Evolutionary conservation across 306 rosid species (phyloP).

Genomic region (Medicago ruthenica): DNA sequence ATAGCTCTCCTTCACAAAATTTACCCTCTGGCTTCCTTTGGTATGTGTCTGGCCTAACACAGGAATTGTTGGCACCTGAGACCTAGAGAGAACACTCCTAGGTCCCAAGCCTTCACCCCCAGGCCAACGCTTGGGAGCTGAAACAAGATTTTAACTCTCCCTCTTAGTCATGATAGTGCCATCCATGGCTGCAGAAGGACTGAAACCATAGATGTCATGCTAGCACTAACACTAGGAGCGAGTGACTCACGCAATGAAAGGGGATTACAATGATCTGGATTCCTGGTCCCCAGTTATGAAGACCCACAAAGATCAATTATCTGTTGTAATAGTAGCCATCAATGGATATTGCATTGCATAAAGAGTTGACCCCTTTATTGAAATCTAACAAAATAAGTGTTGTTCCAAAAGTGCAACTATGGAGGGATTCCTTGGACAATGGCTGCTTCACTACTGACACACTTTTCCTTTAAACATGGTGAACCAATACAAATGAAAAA

Average conservation of each 20-base stretch:
- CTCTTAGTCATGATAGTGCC: neutral
- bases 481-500: neutral
- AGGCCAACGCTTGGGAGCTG: neutral
- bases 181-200: neutral
- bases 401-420: neutral
- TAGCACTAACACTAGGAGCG: neutral
- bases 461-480: neutral
- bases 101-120: too few relatives aligned
- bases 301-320: neutral
- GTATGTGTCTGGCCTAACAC: neutral
- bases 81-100: too few relatives aligned
- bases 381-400: conserved; percentile 1
- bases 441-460: neutral
- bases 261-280: conserved; percentile 1
- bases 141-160: conserved; percentile 2
- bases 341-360: neutral
- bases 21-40: neutral
- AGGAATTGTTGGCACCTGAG: too few relatives aligned
- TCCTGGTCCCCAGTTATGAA: conserved; percentile 18
- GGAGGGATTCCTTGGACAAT: neutral
- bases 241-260: neutral
- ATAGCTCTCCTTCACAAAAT: neutral
- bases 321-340: neutral
- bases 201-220: neutral
- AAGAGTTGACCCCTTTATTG: neutral